phyloP scores from a whole-genome alignment of 2,329 filamentous ascomycete genomes.

The Thielaviopsis ethacetica region DNA sequence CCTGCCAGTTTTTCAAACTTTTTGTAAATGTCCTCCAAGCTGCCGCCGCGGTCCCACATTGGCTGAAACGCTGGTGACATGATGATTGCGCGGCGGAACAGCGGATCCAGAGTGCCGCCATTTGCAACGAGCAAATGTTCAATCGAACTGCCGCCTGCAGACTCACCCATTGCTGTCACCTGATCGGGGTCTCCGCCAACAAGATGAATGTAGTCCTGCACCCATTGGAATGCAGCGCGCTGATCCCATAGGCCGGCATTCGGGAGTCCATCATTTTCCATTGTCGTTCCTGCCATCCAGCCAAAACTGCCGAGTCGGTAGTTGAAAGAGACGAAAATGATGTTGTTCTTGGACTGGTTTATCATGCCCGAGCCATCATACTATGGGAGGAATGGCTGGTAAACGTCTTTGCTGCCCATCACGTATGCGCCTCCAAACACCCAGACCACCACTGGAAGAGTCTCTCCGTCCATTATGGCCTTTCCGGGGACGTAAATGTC shows the following conservation, averaged over 20 bases:
- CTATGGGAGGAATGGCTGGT: conserved; percentile 20
- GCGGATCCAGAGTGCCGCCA: conserved; percentile 25
- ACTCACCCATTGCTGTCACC: conserved; percentile 34
- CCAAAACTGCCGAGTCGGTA: conserved; percentile 33
- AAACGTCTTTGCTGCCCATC: conserved; percentile 24
- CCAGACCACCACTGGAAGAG: conserved; percentile 29
- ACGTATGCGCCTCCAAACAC: conserved; percentile 30
- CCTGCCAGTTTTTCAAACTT: conserved; percentile 20
- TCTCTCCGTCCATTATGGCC: conserved; percentile 21
- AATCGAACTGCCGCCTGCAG: conserved; percentile 33
- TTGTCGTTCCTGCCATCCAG: conserved; percentile 27
- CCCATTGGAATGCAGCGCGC: conserved; percentile 30
- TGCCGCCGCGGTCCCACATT: conserved; percentile 20
- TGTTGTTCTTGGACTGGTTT: conserved; percentile 20
- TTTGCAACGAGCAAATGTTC: conserved; percentile 31
- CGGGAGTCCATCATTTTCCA: conserved; percentile 25
- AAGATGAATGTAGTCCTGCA: conserved; percentile 27
- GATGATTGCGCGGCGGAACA: conserved; percentile 23
- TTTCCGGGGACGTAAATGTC: conserved; percentile 31
- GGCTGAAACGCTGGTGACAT: conserved; percentile 22
- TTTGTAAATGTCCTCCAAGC: conserved; percentile 18
- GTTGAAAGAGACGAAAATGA: conserved; percentile 31
- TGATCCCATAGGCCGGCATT: conserved; percentile 30
- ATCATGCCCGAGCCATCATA: conserved; percentile 24
- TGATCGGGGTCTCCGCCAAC: conserved; percentile 29